A percentile compares a stretch with the other conserved stretches of the same genome.
Conservation (phyloP, 2,329 filamentous ascomycete species). For the Davidsoniella australis region DNA sequence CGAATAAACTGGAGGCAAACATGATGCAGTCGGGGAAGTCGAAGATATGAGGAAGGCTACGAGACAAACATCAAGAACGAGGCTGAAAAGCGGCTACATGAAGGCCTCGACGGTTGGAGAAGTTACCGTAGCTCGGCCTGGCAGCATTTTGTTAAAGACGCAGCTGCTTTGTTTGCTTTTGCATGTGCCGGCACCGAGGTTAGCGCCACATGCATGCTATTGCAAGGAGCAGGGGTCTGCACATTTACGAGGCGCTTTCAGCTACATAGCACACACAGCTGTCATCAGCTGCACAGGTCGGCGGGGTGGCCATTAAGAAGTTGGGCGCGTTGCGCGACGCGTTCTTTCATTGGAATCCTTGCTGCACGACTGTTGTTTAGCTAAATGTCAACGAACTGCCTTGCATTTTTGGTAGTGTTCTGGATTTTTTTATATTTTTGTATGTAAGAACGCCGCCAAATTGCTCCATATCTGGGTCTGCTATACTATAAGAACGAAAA, state of each 20-base stretch:
- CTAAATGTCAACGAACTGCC: not conserved
- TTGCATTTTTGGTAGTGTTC: not conserved
- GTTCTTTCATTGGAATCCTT: not conserved
- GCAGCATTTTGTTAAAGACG: slow-evolving; percentile 1
- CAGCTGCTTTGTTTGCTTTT: not conserved
- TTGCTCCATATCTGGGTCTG: too few species aligned
- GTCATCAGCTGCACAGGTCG: not conserved
- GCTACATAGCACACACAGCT: not conserved
- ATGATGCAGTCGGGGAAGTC: slow-evolving; percentile 1
- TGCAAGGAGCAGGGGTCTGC: too few species aligned
- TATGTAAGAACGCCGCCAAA: too few species aligned
- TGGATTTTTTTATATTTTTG: too few species aligned
- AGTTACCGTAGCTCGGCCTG: not conserved
- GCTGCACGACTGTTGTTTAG: too few species aligned
- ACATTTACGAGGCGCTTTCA: too few species aligned
- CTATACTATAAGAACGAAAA: too few species aligned
- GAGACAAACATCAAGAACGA: not conserved
- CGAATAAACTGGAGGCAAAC: slow-evolving; percentile 10
- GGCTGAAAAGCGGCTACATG: not conserved
- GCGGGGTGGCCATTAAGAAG: not conserved
- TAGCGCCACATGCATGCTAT: slow-evolving; percentile 5
- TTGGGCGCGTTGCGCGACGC: not conserved
- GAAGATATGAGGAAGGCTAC: not conserved
- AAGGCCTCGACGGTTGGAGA: not conserved
- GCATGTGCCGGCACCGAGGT: slow-evolving; percentile 12